Percentiles rank a stretch among this genome's conserved stretches.
Conservation (phyloP, 495 filamentous ascomycete genomes). For the Ramalina peruviana region DNA sequence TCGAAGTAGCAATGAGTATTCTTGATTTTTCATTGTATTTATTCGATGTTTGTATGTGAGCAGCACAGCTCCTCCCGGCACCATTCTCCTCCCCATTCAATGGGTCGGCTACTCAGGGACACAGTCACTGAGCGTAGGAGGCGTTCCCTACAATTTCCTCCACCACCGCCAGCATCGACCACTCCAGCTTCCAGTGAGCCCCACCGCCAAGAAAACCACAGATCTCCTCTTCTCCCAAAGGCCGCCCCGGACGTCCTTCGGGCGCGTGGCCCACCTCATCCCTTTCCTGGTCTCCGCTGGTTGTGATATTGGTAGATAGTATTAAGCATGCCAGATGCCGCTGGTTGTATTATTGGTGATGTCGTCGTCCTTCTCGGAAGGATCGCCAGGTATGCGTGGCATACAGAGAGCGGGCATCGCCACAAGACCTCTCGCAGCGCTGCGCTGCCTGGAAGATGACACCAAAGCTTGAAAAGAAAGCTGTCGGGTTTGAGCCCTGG, state of each 20-base stretch:
- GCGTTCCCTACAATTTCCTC: constrained; percentile 30
- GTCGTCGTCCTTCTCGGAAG: constrained; percentile 24
- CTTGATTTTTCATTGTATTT: constrained; percentile 3
- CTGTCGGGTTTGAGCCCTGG: too few relatives aligned
- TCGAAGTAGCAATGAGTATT: not conserved
- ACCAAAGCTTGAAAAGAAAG: not conserved
- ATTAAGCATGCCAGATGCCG: constrained; percentile 34
- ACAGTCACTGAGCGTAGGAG: constrained; percentile 36
- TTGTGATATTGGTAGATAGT: constrained; percentile 1
- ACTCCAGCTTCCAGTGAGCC: constrained; percentile 5
- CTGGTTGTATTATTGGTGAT: constrained; percentile 16
- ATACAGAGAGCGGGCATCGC: constrained; percentile 3
- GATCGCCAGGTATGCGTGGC: constrained; percentile 14
- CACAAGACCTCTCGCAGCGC: constrained; percentile 7
- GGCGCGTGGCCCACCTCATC: constrained; percentile 12
- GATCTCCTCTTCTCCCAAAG: constrained; percentile 18
- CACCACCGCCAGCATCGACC: constrained; percentile 11
- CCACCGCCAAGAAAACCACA: constrained; percentile 24
- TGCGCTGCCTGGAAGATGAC: constrained; percentile 23
- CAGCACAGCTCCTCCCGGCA: constrained; percentile 32
- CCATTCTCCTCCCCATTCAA: constrained; percentile 25
- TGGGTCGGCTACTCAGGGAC: constrained; percentile 27
- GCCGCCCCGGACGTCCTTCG: constrained; percentile 29
- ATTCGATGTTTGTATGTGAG: constrained; percentile 9
- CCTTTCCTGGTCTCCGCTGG: constrained; percentile 6